These are phyloP conservation scores for Suhomyces panamericanus DNA, from an alignment of 1,139 yeast genomes.

Conservation along the genomic window DNA sequence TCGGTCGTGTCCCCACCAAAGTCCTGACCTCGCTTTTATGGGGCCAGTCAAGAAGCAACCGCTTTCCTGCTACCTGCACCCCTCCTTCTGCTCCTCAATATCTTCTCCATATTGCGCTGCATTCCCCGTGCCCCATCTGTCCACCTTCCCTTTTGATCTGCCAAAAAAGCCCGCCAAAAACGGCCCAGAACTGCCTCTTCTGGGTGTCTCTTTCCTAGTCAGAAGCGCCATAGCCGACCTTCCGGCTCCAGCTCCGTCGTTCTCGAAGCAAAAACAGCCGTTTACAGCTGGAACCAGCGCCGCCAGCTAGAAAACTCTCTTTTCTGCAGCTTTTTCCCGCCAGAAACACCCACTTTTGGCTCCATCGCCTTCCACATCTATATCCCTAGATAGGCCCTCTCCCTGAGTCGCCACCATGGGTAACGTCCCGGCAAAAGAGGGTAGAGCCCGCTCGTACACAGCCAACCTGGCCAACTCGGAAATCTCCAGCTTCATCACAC, in stretches of 20 bases:
- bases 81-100: neutral
- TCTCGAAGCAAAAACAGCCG: no score
- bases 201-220: no score
- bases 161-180: no score
- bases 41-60: neutral
- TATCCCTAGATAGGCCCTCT: no score
- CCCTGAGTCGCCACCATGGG: conserved; percentile 42
- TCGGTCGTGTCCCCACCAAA: neutral
- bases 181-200: no score
- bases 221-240: no score
- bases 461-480: conserved; percentile 12
- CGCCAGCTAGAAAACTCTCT: no score
- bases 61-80: neutral
- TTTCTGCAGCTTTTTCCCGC: neutral
- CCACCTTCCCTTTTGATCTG: no score
- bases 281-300: no score
- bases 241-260: no score
- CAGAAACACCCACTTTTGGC: neutral
- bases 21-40: neutral
- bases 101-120: neutral
- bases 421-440: conserved; percentile 59
- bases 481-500: conserved; percentile 13
- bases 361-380: no score
- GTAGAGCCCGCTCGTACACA: conserved; percentile 31
- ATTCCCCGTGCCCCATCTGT: neutral